Evolutionary conservation across 148 eudicot species (phyloP), one percentile per base, ranked within the genome.

Genomic region (Chenopodium quinoa): DNA sequence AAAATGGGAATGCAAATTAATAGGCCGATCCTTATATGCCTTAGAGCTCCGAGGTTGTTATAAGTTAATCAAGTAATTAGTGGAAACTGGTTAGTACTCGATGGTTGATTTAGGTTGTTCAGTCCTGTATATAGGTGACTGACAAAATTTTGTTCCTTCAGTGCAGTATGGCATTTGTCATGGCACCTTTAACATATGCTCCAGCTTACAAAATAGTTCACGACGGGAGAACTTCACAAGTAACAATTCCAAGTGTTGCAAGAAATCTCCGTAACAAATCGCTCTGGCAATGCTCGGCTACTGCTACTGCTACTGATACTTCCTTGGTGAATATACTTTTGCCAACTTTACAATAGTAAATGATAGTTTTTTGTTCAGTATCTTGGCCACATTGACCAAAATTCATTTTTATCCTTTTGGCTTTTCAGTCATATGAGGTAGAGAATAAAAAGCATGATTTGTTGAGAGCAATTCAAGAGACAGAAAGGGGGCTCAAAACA

Each of bases 401-500:
- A 82, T 86, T n/a, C 77, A 34, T 40, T 84, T 73, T 78, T 83
- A 40, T 29, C 58, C 54, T 80, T 50, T 65, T 86, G 92, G 80
- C 82, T 11, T 82, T 78, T 22, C 78, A 81, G 62, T n/a, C 1
- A 17, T 75, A 74, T 52, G 94, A 92, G 81, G 71, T 92, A 17
- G 99, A 95, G 82, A 91, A 75, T 80, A 88, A 87, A 74, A 95
- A 95, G 78, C 88, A 83, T 23, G 89, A 90, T 29, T 73, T 95
- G 81, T 83, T 93, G 78, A 85, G 69, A 75, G 90, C 90, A 52
- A 85, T 93, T 73, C 93, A 92, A 76, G 97, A 92, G 47, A 92
- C 97, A 4, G 87, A 92, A 62, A 82, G 99, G 52, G 99, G 99
- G 20, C 86, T 93, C 32, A 80, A 86, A 54, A 90, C 97, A 25